These are phyloP conservation scores for Fusarium floridanum DNA, from an alignment of 2,329 filamentous ascomycete genomes.

Conservation along the genomic window DNA sequence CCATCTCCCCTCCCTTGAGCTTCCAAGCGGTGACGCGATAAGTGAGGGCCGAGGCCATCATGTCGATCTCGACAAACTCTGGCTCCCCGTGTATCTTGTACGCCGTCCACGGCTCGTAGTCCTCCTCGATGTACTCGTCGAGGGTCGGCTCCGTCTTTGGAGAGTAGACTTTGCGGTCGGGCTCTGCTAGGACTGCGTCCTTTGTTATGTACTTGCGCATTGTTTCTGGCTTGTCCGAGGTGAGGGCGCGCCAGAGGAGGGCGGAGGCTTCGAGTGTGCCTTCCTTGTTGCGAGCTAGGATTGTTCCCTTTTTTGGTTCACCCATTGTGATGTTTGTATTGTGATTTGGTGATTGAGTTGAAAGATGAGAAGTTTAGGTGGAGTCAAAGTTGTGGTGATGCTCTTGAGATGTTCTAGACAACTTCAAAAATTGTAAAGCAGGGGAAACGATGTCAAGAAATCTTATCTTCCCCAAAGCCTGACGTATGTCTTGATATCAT, in stretches of 20 bases:
- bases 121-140: conserved; percentile 49
- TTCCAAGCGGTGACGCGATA: conserved; percentile 52
- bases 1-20: conserved; percentile 47
- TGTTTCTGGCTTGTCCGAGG: conserved; percentile 49
- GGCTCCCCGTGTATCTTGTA: conserved; percentile 53
- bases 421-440: neutral
- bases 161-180: conserved; percentile 49
- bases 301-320: conserved; percentile 45
- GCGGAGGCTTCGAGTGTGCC: conserved; percentile 52
- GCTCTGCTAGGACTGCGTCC: conserved; percentile 50
- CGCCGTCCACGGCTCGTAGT: conserved; percentile 52
- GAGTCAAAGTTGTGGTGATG: neutral
- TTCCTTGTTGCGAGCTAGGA: conserved; percentile 52
- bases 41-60: conserved; percentile 51
- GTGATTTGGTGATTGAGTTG: neutral
- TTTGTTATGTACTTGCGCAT: conserved; percentile 52
- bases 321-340: conserved; percentile 24
- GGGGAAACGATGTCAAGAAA: neutral
- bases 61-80: conserved; percentile 54
- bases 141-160: conserved; percentile 49
- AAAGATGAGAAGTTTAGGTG: neutral
- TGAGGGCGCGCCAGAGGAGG: conserved; percentile 53
- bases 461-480: conserved; percentile 7
- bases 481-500: conserved; percentile 33
- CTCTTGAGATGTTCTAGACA: neutral